phyloP scores from a whole-genome alignment of 2,329 filamentous ascomycete species.

The Exophiala alcalophila region DNA sequence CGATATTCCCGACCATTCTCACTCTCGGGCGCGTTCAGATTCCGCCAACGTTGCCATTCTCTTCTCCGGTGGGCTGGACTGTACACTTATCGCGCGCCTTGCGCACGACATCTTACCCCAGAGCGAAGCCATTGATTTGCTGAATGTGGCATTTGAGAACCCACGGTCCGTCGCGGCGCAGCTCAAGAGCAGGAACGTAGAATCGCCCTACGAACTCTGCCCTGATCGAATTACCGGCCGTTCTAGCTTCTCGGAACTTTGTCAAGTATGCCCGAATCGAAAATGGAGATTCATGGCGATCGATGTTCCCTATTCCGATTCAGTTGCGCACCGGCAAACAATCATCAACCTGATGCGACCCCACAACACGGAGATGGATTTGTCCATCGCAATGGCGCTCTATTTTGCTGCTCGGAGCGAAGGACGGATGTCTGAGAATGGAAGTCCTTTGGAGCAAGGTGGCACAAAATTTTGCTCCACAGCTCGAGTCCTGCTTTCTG shows the following conservation, averaged over 20 bases:
- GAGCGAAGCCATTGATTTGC: conserved; percentile 71
- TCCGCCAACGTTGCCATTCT: conserved; percentile 65
- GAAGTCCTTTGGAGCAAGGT: neutral
- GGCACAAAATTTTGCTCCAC: conserved; percentile 58
- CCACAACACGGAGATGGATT: conserved; percentile 97
- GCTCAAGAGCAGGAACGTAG: conserved; percentile 45
- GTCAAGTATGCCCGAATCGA: conserved; percentile 64
- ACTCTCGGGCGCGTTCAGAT: conserved; percentile 20
- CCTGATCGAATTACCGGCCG: conserved; percentile 88
- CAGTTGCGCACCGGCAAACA: conserved; percentile 62
- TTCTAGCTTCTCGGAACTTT: conserved; percentile 73
- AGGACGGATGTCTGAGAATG: conserved; percentile 41
- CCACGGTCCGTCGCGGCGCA: conserved; percentile 64
- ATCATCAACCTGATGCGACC: conserved; percentile 80
- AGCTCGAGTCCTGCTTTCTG: conserved; percentile 82
- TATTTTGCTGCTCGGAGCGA: conserved; percentile 85
- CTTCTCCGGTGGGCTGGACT: conserved; percentile 93
- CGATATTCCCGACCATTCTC: conserved; percentile 25
- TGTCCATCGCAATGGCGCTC: conserved; percentile 89
- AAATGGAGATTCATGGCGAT: conserved; percentile 77
- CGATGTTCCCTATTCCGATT: conserved; percentile 77
- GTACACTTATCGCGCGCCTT: conserved; percentile 79
- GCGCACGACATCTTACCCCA: conserved; percentile 70
- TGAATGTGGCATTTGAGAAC: conserved; percentile 98
- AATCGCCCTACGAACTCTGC: conserved; percentile 70